Evolutionary conservation across 2,329 filamentous ascomycete genomes (phyloP).

Genomic region (Dactylella cylindrospora): DNA sequence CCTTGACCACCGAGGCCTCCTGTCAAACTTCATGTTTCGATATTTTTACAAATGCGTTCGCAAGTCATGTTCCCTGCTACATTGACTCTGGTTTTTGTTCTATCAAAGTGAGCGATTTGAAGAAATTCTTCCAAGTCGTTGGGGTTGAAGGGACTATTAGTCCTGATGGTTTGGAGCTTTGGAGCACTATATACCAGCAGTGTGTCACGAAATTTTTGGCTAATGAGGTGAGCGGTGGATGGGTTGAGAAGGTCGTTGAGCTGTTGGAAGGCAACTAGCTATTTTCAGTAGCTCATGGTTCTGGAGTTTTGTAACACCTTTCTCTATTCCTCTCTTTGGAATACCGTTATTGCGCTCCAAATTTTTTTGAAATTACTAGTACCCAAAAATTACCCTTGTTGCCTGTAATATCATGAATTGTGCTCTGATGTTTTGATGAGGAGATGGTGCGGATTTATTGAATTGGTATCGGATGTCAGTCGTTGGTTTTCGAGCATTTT

Average conservation of each 20-base stretch:
- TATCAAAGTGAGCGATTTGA: constrained; percentile 13
- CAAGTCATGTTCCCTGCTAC: constrained; percentile 32
- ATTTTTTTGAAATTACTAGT: too few species aligned
- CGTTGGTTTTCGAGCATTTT: background rate
- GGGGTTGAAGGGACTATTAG: constrained; percentile 16
- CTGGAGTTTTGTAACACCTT: too few species aligned
- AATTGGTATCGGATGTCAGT: constrained; percentile 1
- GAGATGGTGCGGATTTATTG: background rate
- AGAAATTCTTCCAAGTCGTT: constrained; percentile 31
- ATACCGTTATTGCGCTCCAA: too few species aligned
- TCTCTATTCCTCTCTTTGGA: too few species aligned
- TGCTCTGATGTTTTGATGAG: too few species aligned
- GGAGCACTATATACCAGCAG: constrained; percentile 13
- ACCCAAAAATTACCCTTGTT: too few species aligned
- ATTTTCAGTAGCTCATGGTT: too few species aligned
- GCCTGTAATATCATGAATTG: too few species aligned
- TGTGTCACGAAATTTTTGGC: constrained; percentile 12
- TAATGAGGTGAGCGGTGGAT: constrained; percentile 14
- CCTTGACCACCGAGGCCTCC: constrained; percentile 11
- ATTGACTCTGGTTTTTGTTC: constrained; percentile 14
- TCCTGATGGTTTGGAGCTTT: constrained; percentile 15
- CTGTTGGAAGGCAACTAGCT: constrained; percentile 30
- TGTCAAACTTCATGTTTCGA: constrained; percentile 20
- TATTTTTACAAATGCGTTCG: constrained; percentile 32
- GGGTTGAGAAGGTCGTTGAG: constrained; percentile 24